Evolutionary conservation across 495 filamentous ascomycete genomes (phyloP).

Genomic region (Penicillium mononematosum): DNA sequence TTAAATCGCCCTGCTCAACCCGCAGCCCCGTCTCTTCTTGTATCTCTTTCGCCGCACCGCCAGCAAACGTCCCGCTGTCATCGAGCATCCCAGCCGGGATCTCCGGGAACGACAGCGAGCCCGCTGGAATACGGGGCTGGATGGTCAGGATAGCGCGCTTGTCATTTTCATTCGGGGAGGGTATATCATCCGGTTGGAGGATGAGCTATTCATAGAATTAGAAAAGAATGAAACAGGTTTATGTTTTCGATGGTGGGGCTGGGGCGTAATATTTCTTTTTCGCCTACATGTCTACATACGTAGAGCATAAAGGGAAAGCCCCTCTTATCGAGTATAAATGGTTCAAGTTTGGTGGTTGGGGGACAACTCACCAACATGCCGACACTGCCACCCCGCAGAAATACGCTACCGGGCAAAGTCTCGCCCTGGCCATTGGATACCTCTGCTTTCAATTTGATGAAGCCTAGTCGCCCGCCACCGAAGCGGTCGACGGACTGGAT

Average conservation of each 20-base stretch:
- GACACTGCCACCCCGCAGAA: constrained; percentile 78
- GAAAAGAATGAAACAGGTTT: background rate
- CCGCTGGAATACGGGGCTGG: constrained; percentile 79
- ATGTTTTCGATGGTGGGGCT: background rate
- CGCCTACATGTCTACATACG: background rate
- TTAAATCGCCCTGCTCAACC: constrained; percentile 55
- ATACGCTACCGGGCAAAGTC: constrained; percentile 70
- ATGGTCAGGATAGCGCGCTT: constrained; percentile 76
- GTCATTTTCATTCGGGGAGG: constrained; percentile 37
- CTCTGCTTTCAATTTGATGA: constrained; percentile 70
- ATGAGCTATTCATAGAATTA: constrained; percentile 46
- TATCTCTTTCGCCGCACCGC: constrained; percentile 79
- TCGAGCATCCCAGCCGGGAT: constrained; percentile 91
- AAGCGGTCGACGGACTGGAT: constrained; percentile 77
- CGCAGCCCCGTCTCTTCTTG: constrained; percentile 73
- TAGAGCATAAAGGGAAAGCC: constrained; percentile 3
- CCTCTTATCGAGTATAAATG: background rate
- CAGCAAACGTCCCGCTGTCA: constrained; percentile 69
- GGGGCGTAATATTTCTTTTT: background rate
- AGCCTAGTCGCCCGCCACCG: constrained; percentile 62
- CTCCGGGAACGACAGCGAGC: constrained; percentile 72
- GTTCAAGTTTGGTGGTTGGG: too few species aligned
- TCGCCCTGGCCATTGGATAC: constrained; percentile 64
- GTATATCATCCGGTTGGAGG: constrained; percentile 67
- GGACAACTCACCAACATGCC: constrained; percentile 66